Evolutionary conservation across 805 yeast genomes (phyloP), one percentile per base, ranked within the genome.

Genomic region (Suhomyces sp.): DNA sequence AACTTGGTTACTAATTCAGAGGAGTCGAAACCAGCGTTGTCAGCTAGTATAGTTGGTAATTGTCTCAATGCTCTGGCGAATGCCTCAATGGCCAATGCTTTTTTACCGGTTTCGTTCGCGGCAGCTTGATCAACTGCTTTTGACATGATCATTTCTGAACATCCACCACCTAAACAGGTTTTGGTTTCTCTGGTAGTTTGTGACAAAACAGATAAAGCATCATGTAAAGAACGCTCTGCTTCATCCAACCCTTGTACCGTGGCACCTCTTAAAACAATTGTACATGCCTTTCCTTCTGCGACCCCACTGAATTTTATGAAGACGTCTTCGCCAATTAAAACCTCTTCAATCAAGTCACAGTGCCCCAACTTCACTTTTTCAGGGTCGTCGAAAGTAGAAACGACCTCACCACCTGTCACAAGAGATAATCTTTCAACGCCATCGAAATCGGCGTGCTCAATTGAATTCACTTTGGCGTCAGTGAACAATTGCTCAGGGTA

Each of bases 381-480:
- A 22, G 98, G 97, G 59, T 85, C 79, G 66, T 94, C 99, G 67
- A 94, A 94, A 1, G 98, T 93, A 6, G 98, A 91, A 1, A 86
- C 97, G 49, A 94, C 97, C 77, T 94, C 98, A 66, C 97, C 99
- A 48, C 99, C 99, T 10, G 98, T 92, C 29, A 91, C 99, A 40
- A 93, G 77, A 2, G 99, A 97, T 59, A 94, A 81, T 67, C 98
- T 85, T 76, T 94, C 99, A 50, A 94, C 89, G 64, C 98, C 99
- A 64, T 89, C 98, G 62, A 94, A 94, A 71, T 94, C 99, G 13
- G 99, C 98, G 67, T 94, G 99, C 71, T 94, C 99, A 57, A 94
- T 90, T 20, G 97, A 85, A 70, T 89, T 92, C 62, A 94, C 88
- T 50, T 85, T 83, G 43, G 90, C 72, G 60, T 93, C 99, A 5